phyloP scores from a whole-genome alignment of 2,329 filamentous ascomycete species.

The Clarireedia homoeocarpa region DNA sequence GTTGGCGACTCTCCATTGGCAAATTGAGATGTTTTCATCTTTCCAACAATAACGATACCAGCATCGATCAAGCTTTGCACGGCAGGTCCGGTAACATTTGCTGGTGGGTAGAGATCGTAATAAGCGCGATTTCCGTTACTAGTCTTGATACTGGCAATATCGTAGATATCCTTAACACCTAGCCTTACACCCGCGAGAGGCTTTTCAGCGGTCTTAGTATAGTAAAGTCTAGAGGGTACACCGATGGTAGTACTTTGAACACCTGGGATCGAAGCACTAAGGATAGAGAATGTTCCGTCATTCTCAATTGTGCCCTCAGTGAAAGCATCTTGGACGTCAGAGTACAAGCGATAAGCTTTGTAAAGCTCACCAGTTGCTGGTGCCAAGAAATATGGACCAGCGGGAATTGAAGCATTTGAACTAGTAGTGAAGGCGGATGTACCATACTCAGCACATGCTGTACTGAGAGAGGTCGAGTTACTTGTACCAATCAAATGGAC shows the following conservation, averaged over 20 bases:
- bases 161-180: conserved; percentile 56
- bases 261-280: conserved; percentile 36
- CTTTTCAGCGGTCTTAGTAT: conserved; percentile 41
- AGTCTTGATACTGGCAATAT: conserved; percentile 48
- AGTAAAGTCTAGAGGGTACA: conserved; percentile 55
- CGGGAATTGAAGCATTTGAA: conserved; percentile 27
- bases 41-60: conserved; percentile 49
- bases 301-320: conserved; percentile 36
- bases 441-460: conserved; percentile 15
- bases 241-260: conserved; percentile 36
- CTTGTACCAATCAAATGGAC: conserved; percentile 3
- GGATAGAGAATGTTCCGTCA: conserved; percentile 35
- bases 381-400: conserved; percentile 44
- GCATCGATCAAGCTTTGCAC: conserved; percentile 50
- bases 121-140: conserved; percentile 51
- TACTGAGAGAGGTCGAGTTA: conserved; percentile 9
- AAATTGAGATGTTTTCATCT: conserved; percentile 44
- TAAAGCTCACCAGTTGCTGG: conserved; percentile 35
- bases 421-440: conserved; percentile 17
- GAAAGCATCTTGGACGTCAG: conserved; percentile 42
- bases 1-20: conserved; percentile 35
- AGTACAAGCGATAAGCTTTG: conserved; percentile 42
- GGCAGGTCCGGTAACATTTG: conserved; percentile 39
- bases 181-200: conserved; percentile 53
- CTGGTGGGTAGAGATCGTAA: conserved; percentile 42